Conservation (phyloP, 2,329 filamentous ascomycete genomes). For the Aspergillus sp. region DNA sequence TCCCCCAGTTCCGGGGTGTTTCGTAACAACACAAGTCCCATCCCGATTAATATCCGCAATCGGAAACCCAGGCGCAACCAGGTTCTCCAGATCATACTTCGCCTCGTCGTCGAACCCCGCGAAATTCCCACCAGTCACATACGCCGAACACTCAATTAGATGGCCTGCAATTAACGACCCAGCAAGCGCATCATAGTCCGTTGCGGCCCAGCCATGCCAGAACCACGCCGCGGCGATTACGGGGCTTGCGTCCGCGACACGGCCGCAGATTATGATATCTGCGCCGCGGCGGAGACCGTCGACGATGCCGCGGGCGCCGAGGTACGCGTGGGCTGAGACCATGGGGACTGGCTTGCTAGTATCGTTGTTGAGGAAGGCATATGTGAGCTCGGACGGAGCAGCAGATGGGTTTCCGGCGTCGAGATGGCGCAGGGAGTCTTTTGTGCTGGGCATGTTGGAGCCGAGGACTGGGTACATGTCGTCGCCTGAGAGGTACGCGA, state of each 20-base stretch:
- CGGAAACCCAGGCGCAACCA: constrained; percentile 48
- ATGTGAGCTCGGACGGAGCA: constrained; percentile 33
- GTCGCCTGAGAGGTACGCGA: constrained; percentile 50
- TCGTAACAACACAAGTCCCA: constrained; percentile 52
- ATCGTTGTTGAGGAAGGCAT: constrained; percentile 38
- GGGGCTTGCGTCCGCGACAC: constrained; percentile 52
- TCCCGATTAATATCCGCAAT: constrained; percentile 52
- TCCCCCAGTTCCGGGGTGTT: constrained; percentile 47
- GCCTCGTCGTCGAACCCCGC: constrained; percentile 42
- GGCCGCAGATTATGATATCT: constrained; percentile 51
- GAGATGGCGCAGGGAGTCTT: constrained; percentile 41
- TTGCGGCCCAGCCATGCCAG: constrained; percentile 55
- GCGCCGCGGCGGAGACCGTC: constrained; percentile 45
- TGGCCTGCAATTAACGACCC: constrained; percentile 54
- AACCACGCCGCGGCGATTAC: constrained; percentile 58
- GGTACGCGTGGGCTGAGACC: constrained; percentile 48
- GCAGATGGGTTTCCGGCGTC: constrained; percentile 42
- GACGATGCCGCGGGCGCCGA: constrained; percentile 52
- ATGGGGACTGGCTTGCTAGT: constrained; percentile 44
- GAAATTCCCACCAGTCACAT: constrained; percentile 57
- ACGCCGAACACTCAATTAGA: constrained; percentile 56
- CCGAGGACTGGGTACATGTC: constrained; percentile 41
- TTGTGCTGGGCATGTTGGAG: constrained; percentile 31
- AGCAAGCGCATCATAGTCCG: constrained; percentile 51
- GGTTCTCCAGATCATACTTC: constrained; percentile 36